Evolutionary conservation across 2,329 filamentous ascomycete species (phyloP).

Genomic region (Bipolaris bicolor): DNA sequence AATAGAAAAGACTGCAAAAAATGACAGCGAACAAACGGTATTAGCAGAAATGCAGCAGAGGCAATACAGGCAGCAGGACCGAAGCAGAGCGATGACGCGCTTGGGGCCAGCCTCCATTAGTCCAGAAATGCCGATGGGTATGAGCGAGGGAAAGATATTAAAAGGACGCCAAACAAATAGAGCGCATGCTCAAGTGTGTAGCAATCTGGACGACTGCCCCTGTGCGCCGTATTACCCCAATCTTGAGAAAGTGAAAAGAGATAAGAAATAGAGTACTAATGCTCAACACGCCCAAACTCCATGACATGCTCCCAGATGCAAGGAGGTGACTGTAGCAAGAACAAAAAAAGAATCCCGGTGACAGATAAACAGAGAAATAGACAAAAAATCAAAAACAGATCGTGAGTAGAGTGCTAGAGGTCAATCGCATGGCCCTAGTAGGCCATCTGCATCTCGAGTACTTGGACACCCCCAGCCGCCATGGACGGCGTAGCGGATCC

Average conservation of each 20-base stretch:
- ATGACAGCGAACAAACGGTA: slow-evolving; percentile 30
- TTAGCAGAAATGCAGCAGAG: slow-evolving; percentile 34
- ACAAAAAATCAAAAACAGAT: slow-evolving; percentile 29
- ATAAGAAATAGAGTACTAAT: slow-evolving; percentile 9
- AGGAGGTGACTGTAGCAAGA: slow-evolving; percentile 34
- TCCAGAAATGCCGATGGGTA: slow-evolving; percentile 46
- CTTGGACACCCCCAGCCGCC: slow-evolving; percentile 49
- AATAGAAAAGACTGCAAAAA: slow-evolving; percentile 17
- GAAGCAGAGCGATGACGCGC: slow-evolving; percentile 36
- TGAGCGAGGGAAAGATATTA: slow-evolving; percentile 48
- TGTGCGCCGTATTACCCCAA: slow-evolving; percentile 43
- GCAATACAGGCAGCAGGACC: slow-evolving; percentile 29
- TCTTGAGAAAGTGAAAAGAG: slow-evolving; percentile 28
- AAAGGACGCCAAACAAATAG: slow-evolving; percentile 38
- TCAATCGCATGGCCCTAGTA: slow-evolving; percentile 36
- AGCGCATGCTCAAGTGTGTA: slow-evolving; percentile 46
- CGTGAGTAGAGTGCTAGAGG: slow-evolving; percentile 2
- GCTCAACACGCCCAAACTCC: slow-evolving; percentile 3
- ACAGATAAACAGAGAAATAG: slow-evolving; percentile 29
- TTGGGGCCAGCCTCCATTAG: slow-evolving; percentile 49
- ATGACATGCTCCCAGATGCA: slow-evolving; percentile 45
- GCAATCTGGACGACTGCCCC: slow-evolving; percentile 42
- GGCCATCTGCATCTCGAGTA: slow-evolving; percentile 53
- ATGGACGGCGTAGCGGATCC: slow-evolving; percentile 51
- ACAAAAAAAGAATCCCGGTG: slow-evolving; percentile 32